phyloP scores from a whole-genome alignment of 176 grass and related monocot genomes.

The Puya raimondii region DNA sequence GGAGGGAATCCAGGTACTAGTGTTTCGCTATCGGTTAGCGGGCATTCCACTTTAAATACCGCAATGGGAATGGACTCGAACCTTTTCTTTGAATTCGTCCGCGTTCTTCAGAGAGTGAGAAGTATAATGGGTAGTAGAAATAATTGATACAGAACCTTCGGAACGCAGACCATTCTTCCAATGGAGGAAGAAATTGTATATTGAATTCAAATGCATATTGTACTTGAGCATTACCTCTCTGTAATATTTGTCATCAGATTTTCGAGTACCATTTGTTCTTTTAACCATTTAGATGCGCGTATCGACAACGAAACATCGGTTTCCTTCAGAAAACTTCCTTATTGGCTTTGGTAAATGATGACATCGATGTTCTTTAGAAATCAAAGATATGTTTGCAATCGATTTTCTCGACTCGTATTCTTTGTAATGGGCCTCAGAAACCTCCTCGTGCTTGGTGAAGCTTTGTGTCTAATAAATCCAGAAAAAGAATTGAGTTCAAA shows the following conservation, averaged over 20 bases:
- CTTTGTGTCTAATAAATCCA: too few relatives aligned
- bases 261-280: background rate
- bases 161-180: background rate
- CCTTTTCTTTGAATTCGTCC: constrained; percentile 51
- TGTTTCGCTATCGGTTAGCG: background rate
- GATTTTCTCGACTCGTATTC: too few relatives aligned
- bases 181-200: background rate
- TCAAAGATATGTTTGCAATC: too few relatives aligned
- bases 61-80: constrained; percentile 55
- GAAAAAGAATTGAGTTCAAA: too few relatives aligned
- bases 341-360: background rate
- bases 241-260: background rate
- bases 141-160: constrained; percentile 8
- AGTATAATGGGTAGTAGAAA: constrained; percentile 25
- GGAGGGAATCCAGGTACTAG: constrained; percentile 35
- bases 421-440: too few relatives aligned
- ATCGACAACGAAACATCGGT: background rate
- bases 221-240: background rate
- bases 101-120: constrained; percentile 57
- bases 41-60: constrained; percentile 34
- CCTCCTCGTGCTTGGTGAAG: too few relatives aligned
- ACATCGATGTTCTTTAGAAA: background rate
- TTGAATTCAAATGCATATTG: background rate
- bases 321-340: background rate
- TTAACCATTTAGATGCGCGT: background rate